phyloP scores from a whole-genome alignment of 1,139 yeast species.

The Pneumocystis jirovecii region DNA sequence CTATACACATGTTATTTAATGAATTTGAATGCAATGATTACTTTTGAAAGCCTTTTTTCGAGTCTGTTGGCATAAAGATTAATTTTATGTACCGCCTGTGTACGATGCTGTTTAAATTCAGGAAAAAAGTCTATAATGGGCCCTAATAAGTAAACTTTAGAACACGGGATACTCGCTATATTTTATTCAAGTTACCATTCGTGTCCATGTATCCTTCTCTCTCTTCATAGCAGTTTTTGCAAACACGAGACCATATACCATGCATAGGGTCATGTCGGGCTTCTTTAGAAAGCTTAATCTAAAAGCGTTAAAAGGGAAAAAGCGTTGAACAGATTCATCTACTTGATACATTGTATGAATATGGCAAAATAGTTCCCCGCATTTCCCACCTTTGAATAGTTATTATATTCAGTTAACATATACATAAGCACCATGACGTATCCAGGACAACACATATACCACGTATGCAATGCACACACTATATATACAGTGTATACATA shows the following conservation, averaged over 20 bases:
- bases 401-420: constrained; percentile 18
- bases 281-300: constrained; percentile 30
- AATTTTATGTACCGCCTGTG: constrained; percentile 13
- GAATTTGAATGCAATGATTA: constrained; percentile 21
- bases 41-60: constrained; percentile 47
- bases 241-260: constrained; percentile 61
- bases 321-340: background rate
- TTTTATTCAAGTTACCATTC: constrained; percentile 34
- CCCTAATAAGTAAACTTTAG: background rate
- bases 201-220: constrained; percentile 41
- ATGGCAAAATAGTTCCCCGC: constrained; percentile 61
- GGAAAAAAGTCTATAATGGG: background rate
- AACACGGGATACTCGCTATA: constrained; percentile 28
- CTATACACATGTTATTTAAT: background rate
- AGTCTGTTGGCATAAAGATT: constrained; percentile 27
- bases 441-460: too few relatives aligned
- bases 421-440: background rate
- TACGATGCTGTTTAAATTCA: constrained; percentile 5
- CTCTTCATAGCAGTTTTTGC: constrained; percentile 42
- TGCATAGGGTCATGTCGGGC: constrained; percentile 34
- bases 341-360: constrained; percentile 41
- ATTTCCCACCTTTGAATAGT: constrained; percentile 29
- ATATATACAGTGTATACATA: too few relatives aligned
- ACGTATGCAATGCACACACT: too few relatives aligned
- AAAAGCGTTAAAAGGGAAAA: background rate